phyloP scores from a whole-genome alignment of 2,329 filamentous ascomycete genomes.

The Alternaria incomplexa region DNA sequence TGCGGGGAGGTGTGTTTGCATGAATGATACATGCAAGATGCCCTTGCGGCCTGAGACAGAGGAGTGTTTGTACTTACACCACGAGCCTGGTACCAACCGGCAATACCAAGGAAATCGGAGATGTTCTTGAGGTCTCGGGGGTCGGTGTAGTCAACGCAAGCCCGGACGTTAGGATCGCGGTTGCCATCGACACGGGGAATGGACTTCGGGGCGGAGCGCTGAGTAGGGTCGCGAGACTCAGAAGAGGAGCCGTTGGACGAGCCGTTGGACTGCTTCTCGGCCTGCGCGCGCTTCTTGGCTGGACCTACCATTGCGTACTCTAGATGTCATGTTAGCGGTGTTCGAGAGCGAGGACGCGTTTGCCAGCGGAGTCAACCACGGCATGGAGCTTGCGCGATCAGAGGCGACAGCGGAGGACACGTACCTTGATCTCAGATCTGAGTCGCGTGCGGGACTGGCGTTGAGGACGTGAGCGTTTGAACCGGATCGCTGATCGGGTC shows the following conservation, averaged over 20 bases:
- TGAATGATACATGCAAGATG: slow-evolving; percentile 8
- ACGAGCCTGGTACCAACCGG: slow-evolving; percentile 44
- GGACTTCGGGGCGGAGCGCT: slow-evolving; percentile 35
- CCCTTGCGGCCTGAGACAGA: slow-evolving; percentile 6
- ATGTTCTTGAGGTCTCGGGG: slow-evolving; percentile 43
- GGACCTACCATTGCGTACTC: slow-evolving; percentile 46
- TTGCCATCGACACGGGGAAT: slow-evolving; percentile 46
- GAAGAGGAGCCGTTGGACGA: slow-evolving; percentile 36
- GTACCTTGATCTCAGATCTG: slow-evolving; percentile 21
- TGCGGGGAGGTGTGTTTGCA: slow-evolving; percentile 1
- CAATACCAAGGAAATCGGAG: slow-evolving; percentile 43
- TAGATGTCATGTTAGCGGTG: slow-evolving; percentile 27
- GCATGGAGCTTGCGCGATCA: neutral
- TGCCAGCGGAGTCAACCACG: neutral
- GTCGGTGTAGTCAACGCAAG: slow-evolving; percentile 32
- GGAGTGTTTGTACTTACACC: slow-evolving; percentile 44
- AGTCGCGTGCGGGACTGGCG: slow-evolving; percentile 3
- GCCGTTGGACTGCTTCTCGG: slow-evolving; percentile 33
- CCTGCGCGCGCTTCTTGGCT: slow-evolving; percentile 41
- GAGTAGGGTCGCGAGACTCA: slow-evolving; percentile 31
- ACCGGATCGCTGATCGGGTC: slow-evolving; percentile 12
- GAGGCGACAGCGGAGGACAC: neutral
- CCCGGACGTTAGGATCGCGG: slow-evolving; percentile 31
- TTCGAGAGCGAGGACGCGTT: neutral
- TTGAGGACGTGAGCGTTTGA: slow-evolving; percentile 9